A percentile compares a stretch with the other conserved stretches of the same genome.
Evolutionary conservation across 352 stramenopile species (phyloP).

Genomic region (Globisporangium alternatum): DNA sequence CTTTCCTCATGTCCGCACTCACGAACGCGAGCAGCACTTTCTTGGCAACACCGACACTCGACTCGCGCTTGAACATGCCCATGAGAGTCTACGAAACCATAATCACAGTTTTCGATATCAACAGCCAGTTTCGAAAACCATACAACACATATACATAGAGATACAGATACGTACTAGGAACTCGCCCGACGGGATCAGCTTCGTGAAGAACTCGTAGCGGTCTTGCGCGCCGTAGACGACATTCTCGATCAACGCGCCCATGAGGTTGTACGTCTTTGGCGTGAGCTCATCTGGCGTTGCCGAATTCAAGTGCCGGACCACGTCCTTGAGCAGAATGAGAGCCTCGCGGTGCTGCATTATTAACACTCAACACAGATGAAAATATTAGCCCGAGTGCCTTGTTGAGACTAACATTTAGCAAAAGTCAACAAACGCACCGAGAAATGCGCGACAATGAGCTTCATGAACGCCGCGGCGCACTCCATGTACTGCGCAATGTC

Average conservation of each 20-base stretch:
- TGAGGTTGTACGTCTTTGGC: slow-evolving; percentile 58
- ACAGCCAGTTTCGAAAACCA: neutral
- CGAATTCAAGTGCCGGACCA: slow-evolving; percentile 78
- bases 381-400: neutral
- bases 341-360: slow-evolving; percentile 61
- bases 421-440: slow-evolving; percentile 25
- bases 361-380: slow-evolving; percentile 2
- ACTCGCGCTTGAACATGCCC: slow-evolving; percentile 83
- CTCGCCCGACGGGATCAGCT: slow-evolving; percentile 67
- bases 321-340: slow-evolving; percentile 80
- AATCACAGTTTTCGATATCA: neutral
- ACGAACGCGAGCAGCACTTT: slow-evolving; percentile 83
- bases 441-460: slow-evolving; percentile 84
- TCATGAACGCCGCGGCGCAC: slow-evolving; percentile 81
- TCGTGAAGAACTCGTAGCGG: slow-evolving; percentile 66
- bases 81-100: slow-evolving; percentile 48
- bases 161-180: slow-evolving; percentile 47
- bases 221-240: slow-evolving; percentile 70
- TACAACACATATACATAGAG: neutral
- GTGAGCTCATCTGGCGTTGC: slow-evolving; percentile 58
- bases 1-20: slow-evolving; percentile 16
- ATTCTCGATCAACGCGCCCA: slow-evolving; percentile 75
- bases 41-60: slow-evolving; percentile 79
- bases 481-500: slow-evolving; percentile 81
- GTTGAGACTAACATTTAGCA: neutral